These are phyloP conservation scores for Parmelia sp. DNA, from an alignment of 495 filamentous ascomycete species.

Conservation along the genomic window DNA sequence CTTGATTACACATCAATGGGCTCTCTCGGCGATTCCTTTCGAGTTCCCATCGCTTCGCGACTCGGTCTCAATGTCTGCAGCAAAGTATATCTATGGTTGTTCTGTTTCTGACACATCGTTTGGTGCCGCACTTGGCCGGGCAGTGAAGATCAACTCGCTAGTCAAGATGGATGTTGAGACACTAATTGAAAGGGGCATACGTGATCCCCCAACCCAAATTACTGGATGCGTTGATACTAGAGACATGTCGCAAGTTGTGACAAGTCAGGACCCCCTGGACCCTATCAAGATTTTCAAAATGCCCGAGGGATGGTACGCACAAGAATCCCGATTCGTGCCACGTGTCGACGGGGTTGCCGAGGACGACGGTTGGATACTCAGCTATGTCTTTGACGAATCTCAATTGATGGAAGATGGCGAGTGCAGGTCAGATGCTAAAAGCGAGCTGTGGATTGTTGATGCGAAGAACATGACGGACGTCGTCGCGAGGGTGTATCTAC, in stretches of 20 bases:
- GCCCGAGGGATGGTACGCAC: conserved; percentile 52
- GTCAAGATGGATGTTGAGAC: conserved; percentile 49
- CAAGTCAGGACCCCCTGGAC: conserved; percentile 39
- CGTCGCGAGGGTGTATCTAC: conserved; percentile 47
- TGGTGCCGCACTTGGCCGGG: conserved; percentile 45
- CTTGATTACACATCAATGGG: conserved; percentile 52
- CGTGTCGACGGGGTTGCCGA: conserved; percentile 35
- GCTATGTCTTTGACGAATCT: conserved; percentile 53
- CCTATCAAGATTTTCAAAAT: conserved; percentile 52
- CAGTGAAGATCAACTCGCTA: conserved; percentile 55
- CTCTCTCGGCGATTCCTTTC: conserved; percentile 53
- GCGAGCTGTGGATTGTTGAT: conserved; percentile 62
- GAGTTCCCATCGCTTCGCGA: conserved; percentile 54
- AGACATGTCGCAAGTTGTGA: conserved; percentile 40
- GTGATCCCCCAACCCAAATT: conserved; percentile 39
- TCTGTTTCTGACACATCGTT: conserved; percentile 62
- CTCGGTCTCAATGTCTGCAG: conserved; percentile 55
- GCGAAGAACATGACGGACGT: conserved; percentile 52
- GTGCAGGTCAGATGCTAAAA: conserved; percentile 36
- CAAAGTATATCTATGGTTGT: conserved; percentile 71
- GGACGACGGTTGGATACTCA: conserved; percentile 57
- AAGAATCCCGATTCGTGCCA: conserved; percentile 58
- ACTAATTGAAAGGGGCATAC: conserved; percentile 42
- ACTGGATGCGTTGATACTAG: conserved; percentile 52
- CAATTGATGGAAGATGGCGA: conserved; percentile 46